Evolutionary conservation across 805 yeast genomes (phyloP), one percentile per base, ranked within the genome.

Genomic region (Nakazawaea holstii): DNA sequence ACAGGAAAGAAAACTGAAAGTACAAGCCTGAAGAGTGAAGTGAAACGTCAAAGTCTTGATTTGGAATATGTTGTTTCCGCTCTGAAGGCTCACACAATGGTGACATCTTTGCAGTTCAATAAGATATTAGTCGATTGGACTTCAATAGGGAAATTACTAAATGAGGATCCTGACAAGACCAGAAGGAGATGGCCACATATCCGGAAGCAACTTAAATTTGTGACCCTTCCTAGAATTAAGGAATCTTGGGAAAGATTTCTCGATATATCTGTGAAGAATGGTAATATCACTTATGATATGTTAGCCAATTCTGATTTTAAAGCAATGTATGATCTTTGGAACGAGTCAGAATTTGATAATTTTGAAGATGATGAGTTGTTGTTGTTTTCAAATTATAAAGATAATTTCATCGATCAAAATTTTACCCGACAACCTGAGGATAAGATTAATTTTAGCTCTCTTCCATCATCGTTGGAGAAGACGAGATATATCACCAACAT

Each of bases 401-500:
- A 73, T 13, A 85, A 84, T 57, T 64, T 62, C 29, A 61, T 64
- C 17, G 73, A 68, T 26, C 79, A 75, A 53, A 66, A 67, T 0
- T 70, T 79, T 45, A 61, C 67, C 1, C 67, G 66, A 8, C 63
- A 64, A 15, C 35, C 55, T 6, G 59, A 54, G 13, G 51, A 52
- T 6, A 54, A 62, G 28, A 66, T 58, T 30, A 80, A 77, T 24
- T 69, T 76, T 27, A 67, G 71, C 43, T 74, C 43, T 71, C 76
- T 28, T 83, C 95, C 1, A 80, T 87, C 84, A 67, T 84, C 46
- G 89, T 84, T 55, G 77, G 85, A 46, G 91, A 87, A 54, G 75
- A 75, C 9, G 65, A 71, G 27, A 62, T 82, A 42, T 40, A 28
- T 46, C 8, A 62, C 78, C 0, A 68, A 67, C 33, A 64, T 68